These are phyloP conservation scores for Neurospora sp. DNA, from an alignment of 495 filamentous ascomycete species.

Conservation along the genomic window DNA sequence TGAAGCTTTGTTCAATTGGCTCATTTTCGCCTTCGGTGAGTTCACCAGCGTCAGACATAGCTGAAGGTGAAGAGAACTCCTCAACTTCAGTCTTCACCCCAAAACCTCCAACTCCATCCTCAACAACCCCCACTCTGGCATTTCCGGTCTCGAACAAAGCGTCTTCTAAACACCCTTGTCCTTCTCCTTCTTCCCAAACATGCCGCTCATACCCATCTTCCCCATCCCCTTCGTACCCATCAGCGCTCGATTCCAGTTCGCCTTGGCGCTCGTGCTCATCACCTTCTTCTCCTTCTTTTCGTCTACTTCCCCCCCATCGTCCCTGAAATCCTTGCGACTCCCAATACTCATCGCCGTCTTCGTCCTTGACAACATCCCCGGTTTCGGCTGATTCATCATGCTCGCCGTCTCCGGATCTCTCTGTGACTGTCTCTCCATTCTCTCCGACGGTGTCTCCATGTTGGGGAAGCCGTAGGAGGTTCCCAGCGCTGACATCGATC, in stretches of 20 bases:
- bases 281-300: background rate
- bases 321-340: background rate
- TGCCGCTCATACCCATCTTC: background rate
- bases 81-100: background rate
- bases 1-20: background rate
- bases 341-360: background rate
- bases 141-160: background rate
- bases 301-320: background rate
- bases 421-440: background rate
- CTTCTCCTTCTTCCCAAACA: background rate
- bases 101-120: background rate
- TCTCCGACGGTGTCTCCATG: background rate
- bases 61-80: background rate
- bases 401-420: background rate
- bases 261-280: background rate
- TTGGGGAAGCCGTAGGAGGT: background rate
- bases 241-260: background rate
- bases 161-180: background rate
- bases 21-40: background rate
- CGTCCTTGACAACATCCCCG: background rate
- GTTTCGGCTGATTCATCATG: background rate
- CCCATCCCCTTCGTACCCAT: background rate
- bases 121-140: background rate
- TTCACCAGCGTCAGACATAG: background rate
- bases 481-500: background rate